phyloP scores from a whole-genome alignment of 257 asterid genomes.

The Lantana camara region DNA sequence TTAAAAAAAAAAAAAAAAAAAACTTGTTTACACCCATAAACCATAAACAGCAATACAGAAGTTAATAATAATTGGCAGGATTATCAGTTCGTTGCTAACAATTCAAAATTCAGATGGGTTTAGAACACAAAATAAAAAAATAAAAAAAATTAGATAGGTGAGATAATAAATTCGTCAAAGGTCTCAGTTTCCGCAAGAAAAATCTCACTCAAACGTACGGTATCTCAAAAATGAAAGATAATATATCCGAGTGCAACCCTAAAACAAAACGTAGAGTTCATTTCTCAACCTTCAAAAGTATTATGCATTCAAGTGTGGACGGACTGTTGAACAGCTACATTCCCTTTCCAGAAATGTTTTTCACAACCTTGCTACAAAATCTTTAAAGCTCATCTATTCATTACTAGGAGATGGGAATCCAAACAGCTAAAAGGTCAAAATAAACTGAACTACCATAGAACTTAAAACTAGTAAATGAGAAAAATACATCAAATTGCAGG shows the following conservation, averaged over 20 bases:
- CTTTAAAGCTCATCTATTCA: constrained; percentile 7
- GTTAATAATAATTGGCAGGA: too few relatives aligned
- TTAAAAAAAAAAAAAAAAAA: too few relatives aligned
- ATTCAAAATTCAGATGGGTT: too few relatives aligned
- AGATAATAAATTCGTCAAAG: too few relatives aligned
- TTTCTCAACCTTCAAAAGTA: not conserved
- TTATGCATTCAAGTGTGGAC: not conserved
- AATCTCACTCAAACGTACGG: not conserved
- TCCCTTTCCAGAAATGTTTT: not conserved
- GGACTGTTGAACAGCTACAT: constrained; percentile 19
- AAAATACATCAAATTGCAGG: constrained; percentile 4
- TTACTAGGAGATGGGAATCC: constrained; percentile 17
- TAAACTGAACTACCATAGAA: constrained; percentile 18
- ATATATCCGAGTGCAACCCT: not conserved
- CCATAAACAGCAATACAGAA: too few relatives aligned
- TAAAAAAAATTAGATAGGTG: too few relatives aligned
- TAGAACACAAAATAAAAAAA: too few relatives aligned
- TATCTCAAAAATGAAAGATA: not conserved
- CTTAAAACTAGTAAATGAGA: constrained; percentile 19
- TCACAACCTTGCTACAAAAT: constrained; percentile 23
- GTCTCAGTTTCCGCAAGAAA: too few relatives aligned
- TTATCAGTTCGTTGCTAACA: too few relatives aligned
- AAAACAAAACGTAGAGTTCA: too few relatives aligned
- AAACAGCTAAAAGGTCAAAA: constrained; percentile 27
- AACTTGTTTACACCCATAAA: too few relatives aligned